phyloP scores from a whole-genome alignment of 1,139 yeast genomes.

The Pichia sp. region DNA sequence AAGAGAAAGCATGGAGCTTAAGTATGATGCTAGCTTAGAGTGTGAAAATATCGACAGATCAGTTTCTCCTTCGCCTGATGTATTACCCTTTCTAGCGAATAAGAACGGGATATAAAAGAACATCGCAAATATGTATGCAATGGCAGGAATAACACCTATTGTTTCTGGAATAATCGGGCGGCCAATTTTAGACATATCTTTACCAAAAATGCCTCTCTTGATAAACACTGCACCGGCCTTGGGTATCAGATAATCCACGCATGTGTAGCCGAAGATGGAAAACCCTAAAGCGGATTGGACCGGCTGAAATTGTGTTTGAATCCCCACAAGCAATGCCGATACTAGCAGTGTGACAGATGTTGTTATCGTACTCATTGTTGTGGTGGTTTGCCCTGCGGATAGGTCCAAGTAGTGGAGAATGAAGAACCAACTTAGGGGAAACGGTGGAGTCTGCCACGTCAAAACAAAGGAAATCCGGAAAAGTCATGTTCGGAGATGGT shows the following conservation, averaged over 20 bases:
- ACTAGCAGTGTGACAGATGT: constrained; percentile 3
- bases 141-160: constrained; percentile 83
- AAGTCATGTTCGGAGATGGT: background rate
- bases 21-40: constrained; percentile 72
- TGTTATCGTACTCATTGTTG: background rate
- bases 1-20: constrained; percentile 78
- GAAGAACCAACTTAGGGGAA: background rate
- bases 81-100: constrained; percentile 48
- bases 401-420: background rate
- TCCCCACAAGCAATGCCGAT: background rate
- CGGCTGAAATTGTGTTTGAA: constrained; percentile 31
- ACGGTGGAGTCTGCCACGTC: background rate
- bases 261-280: constrained; percentile 59
- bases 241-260: constrained; percentile 63
- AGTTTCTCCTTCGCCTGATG: background rate
- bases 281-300: constrained; percentile 48
- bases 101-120: constrained; percentile 84
- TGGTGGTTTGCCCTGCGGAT: background rate
- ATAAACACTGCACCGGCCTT: constrained; percentile 62
- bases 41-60: background rate
- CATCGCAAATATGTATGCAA: constrained; percentile 76
- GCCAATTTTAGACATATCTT: constrained; percentile 70
- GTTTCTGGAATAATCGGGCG: constrained; percentile 81
- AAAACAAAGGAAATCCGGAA: background rate
- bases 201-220: constrained; percentile 76